Evolutionary conservation across 163 green algal genomes (phyloP).

Genomic region (Scenedesmus sp.): DNA sequence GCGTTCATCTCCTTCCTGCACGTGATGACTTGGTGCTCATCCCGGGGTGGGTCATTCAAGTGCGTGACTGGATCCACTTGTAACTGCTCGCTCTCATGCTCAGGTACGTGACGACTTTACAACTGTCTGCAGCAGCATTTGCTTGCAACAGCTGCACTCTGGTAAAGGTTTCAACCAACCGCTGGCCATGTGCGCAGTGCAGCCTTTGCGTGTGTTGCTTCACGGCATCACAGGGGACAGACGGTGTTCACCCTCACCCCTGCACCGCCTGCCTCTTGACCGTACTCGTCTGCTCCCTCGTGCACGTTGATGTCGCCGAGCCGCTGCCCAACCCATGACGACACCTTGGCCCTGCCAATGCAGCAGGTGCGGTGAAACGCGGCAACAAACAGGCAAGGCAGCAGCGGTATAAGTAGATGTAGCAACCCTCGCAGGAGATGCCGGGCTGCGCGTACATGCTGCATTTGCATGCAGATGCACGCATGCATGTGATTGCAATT

Average conservation of each 20-base stretch:
- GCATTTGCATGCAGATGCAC: background rate
- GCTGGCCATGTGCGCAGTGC: background rate
- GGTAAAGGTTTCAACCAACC: background rate
- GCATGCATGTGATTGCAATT: too few species aligned
- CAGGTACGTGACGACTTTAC: background rate
- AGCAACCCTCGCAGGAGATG: background rate
- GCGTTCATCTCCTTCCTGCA: too few species aligned
- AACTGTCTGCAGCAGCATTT: background rate
- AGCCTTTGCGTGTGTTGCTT: too few species aligned
- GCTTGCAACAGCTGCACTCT: background rate
- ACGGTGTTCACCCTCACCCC: background rate
- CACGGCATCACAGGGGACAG: too few species aligned
- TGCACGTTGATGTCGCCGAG: slow-evolving; percentile 17
- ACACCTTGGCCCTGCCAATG: slow-evolving; percentile 29
- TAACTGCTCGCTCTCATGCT: too few species aligned
- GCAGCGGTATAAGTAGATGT: too few species aligned
- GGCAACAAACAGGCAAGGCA: background rate
- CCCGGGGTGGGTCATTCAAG: too few species aligned
- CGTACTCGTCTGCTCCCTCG: slow-evolving; percentile 7
- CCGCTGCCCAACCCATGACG: slow-evolving; percentile 18
- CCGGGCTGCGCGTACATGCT: too few species aligned
- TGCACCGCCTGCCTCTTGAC: background rate
- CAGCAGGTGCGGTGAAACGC: background rate
- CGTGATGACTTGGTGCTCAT: too few species aligned
- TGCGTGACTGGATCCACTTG: too few species aligned